phyloP scores from a whole-genome alignment of 495 filamentous ascomycete genomes.

The Lophium mytilinum region DNA sequence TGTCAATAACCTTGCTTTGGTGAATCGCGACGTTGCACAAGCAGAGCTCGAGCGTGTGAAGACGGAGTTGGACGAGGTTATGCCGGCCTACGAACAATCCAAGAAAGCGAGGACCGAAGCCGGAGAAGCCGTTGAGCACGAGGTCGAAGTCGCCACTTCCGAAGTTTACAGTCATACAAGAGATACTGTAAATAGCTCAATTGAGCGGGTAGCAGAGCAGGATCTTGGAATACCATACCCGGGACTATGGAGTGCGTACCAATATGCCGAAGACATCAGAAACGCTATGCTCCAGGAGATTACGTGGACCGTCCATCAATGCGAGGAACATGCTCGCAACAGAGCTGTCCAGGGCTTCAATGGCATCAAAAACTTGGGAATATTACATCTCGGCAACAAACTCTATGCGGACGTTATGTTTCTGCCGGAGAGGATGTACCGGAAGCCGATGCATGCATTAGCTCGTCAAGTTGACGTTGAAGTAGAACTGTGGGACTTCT shows the following conservation, averaged over 20 bases:
- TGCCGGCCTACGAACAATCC: conserved; percentile 75
- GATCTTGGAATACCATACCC: conserved; percentile 79
- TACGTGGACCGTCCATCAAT: conserved; percentile 62
- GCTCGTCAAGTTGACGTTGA: conserved; percentile 79
- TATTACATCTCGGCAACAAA: conserved; percentile 80
- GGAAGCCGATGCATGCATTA: conserved; percentile 64
- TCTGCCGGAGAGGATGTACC: conserved; percentile 87
- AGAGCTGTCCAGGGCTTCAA: conserved; percentile 78
- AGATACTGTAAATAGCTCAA: conserved; percentile 58
- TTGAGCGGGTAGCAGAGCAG: conserved; percentile 63
- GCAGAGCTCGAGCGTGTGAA: conserved; percentile 78
- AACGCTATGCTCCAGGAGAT: conserved; percentile 85
- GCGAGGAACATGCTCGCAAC: conserved; percentile 74
- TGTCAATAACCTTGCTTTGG: conserved; percentile 67
- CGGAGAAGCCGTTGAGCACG: conserved; percentile 68
- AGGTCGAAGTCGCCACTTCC: conserved; percentile 75
- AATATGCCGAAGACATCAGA: conserved; percentile 88
- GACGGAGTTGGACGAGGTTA: conserved; percentile 69
- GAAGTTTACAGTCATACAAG: conserved; percentile 80
- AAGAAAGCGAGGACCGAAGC: conserved; percentile 76
- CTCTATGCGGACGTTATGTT: conserved; percentile 71
- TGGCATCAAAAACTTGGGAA: conserved; percentile 75
- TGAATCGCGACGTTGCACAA: conserved; percentile 81
- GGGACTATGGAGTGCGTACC: conserved; percentile 73
- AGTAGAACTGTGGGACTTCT: conserved; percentile 85